Evolutionary conservation across 2,329 filamentous ascomycete species (phyloP), one percentile per base, ranked within the genome.

Genomic region (Aspergillus niger): DNA sequence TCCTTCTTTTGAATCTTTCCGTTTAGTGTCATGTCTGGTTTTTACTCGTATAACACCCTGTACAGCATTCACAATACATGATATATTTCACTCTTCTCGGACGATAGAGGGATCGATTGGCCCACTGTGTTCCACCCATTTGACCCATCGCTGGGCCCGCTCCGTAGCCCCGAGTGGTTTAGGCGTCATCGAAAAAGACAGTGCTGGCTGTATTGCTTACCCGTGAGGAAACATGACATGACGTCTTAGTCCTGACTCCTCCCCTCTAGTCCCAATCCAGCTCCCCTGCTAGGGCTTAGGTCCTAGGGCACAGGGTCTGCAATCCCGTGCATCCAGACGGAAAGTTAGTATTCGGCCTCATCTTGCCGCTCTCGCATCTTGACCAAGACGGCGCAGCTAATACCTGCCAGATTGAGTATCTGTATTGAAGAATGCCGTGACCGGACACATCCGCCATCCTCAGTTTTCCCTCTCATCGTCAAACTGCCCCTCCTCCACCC

Each of bases 201-300:
- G 32, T 36, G 32, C 32, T 15, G 32, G 32, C 39, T 20, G 39
- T 22, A 44, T 28, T 49, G n/a, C 24, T 17, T 30, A n/a, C 22
- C 24, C 24, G 47, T 17, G 22, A 5, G 30, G 44, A 26, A 30
- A 30, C 28, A 30, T 30, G 8, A 20, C 10, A 62, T 64, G 59
- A 64, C 44, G 59, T 62, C 49, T 36, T 13, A 26, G 6, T 26
- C 26, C 26, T 5, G 30, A 44, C 41, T 41, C 41, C 47, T 38
- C 13, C 3, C 57, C 51, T 60, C 26, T 48, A 51, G 17, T n/a
- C 52, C 2, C 7, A 22, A 26, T 26, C 43, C 22, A n/a, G 36
- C 3, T 11, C 26, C 2, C 5, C 20, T 6, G 2, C 1, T 61
- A 71, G 69, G 68, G 69, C 65, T 66, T 69, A 71, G 68, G 68